phyloP scores from a whole-genome alignment of 176 grass and related monocot species.

The Guadua angustifolia region DNA sequence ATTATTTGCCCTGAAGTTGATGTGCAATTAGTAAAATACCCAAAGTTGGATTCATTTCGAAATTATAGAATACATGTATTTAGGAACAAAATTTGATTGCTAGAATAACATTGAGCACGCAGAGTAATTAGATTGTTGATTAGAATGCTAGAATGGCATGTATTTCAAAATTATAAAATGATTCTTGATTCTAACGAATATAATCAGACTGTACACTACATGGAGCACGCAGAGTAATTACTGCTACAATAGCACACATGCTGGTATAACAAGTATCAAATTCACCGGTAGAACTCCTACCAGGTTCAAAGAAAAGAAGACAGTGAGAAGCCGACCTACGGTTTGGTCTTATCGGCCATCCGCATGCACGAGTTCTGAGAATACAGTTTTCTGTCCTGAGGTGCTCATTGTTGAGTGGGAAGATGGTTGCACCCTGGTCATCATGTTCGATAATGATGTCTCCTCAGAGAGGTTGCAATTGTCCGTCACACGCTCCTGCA shows the following conservation, averaged over 20 bases:
- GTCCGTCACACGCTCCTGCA: conserved; percentile 24
- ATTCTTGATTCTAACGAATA: too few relatives aligned
- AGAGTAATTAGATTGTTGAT: too few relatives aligned
- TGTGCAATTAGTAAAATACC: too few relatives aligned
- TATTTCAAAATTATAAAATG: too few relatives aligned
- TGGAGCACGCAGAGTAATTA: too few relatives aligned
- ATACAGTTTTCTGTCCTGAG: background rate
- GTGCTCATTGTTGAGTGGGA: background rate
- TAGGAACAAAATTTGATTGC: too few relatives aligned
- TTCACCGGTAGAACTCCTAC: background rate
- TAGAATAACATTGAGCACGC: too few relatives aligned
- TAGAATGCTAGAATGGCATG: too few relatives aligned
- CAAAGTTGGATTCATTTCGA: too few relatives aligned
- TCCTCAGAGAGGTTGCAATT: background rate
- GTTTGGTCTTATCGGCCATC: background rate
- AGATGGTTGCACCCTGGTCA: background rate
- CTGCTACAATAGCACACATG: background rate
- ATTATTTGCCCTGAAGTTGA: too few relatives aligned
- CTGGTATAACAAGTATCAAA: background rate
- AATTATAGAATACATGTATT: too few relatives aligned
- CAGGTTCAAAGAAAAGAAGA: background rate
- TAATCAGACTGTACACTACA: too few relatives aligned
- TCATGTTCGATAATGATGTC: background rate
- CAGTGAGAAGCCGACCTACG: background rate
- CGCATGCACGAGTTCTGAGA: background rate